phyloP scores from a whole-genome alignment of 768 basidiomycete genomes.

The Lactarius akahatsu region DNA sequence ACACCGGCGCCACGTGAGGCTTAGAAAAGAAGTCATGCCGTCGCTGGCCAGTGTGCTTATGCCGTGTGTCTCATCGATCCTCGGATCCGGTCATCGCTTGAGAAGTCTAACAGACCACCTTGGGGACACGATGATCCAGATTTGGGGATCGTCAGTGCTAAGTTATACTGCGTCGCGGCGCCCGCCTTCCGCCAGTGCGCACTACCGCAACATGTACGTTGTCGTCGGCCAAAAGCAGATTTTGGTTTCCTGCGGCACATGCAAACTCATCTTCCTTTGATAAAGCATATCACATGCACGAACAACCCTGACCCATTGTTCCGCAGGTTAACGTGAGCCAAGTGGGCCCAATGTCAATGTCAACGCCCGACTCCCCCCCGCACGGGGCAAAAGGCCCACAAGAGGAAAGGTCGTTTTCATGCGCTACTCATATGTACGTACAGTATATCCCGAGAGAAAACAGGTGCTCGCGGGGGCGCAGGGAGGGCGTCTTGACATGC shows the following conservation, averaged over 20 bases:
- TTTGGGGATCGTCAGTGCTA: background rate
- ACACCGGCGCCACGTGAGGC: background rate
- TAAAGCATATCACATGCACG: background rate
- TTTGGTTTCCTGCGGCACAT: background rate
- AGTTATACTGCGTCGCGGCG: background rate
- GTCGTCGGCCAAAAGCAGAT: background rate
- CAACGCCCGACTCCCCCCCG: background rate
- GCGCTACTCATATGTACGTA: background rate
- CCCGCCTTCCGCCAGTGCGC: background rate
- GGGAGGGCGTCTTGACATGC: background rate
- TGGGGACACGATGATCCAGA: background rate
- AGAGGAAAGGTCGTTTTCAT: background rate
- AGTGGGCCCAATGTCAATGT: background rate
- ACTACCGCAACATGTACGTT: background rate
- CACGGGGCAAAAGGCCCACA: background rate
- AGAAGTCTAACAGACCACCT: background rate
- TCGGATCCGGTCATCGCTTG: constrained; percentile 12
- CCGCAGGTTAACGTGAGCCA: background rate
- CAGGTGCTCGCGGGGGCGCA: background rate
- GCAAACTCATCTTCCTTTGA: background rate
- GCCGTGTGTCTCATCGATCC: constrained; percentile 3
- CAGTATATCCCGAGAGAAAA: background rate
- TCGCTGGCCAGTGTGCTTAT: background rate
- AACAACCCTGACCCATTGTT: background rate
- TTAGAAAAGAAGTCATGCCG: background rate